A percentile compares a stretch with the other conserved stretches of the same genome.
phyloP scores from a whole-genome alignment of 345 rosid genomes.

The Reutealis trisperma region DNA sequence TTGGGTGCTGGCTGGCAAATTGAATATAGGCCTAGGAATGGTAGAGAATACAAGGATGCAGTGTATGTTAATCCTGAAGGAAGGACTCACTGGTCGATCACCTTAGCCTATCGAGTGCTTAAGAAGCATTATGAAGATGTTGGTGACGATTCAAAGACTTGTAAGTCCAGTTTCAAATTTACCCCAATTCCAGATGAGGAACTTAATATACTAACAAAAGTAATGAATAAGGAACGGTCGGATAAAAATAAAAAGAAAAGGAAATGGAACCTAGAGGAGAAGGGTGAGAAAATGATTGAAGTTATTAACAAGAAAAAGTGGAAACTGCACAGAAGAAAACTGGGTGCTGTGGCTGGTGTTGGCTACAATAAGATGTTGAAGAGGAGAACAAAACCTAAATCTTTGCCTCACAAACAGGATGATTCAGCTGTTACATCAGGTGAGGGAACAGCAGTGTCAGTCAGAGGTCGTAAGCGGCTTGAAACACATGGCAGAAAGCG shows the following conservation, averaged over 20 bases:
- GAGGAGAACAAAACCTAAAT: constrained; percentile 31
- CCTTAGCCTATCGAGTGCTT: constrained; percentile 73
- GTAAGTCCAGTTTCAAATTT: constrained; percentile 52
- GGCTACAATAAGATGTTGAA: constrained; percentile 24
- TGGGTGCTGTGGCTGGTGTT: constrained; percentile 28
- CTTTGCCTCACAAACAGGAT: constrained; percentile 17
- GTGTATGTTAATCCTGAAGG: constrained; percentile 94
- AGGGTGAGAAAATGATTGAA: constrained; percentile 21
- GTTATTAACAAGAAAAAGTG: constrained; percentile 33
- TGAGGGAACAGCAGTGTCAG: constrained; percentile 20
- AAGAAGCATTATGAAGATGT: constrained; percentile 50
- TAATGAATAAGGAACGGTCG: constrained; percentile 42
- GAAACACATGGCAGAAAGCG: constrained; percentile 58
- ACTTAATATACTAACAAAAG: constrained; percentile 54
- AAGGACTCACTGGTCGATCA: constrained; percentile 93
- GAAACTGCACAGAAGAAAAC: constrained; percentile 39
- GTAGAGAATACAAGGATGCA: constrained; percentile 64
- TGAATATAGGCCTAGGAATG: constrained; percentile 70
- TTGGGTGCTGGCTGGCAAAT: constrained; percentile 85
- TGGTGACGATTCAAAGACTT: constrained; percentile 34
- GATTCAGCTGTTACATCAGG: constrained; percentile 26
- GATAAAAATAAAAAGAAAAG: constrained; percentile 57
- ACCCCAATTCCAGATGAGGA: constrained; percentile 74
- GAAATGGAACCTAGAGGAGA: constrained; percentile 30
- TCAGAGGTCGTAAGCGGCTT: constrained; percentile 46